phyloP scores from a whole-genome alignment of 352 stramenopile species.

The Pythium angustatum region DNA sequence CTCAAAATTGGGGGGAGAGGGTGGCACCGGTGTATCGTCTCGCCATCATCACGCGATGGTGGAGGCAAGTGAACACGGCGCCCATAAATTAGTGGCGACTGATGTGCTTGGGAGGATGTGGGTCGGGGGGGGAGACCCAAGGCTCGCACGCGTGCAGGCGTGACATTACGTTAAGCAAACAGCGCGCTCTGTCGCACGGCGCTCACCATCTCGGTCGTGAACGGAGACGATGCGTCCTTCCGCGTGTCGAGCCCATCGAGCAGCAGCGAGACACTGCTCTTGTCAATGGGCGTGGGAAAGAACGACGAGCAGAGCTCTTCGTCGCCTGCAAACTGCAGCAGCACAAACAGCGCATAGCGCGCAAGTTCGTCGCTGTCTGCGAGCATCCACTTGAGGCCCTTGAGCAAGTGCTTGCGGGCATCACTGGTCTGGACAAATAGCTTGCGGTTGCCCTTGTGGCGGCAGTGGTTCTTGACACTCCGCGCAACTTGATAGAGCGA shows the following conservation, averaged over 20 bases:
- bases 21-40: neutral
- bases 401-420: constrained; percentile 43
- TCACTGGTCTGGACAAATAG: constrained; percentile 43
- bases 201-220: constrained; percentile 54
- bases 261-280: constrained; percentile 56
- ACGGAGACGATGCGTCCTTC: constrained; percentile 37
- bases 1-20: constrained; percentile 35
- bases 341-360: constrained; percentile 68
- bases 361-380: constrained; percentile 50
- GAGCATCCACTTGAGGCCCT: constrained; percentile 69
- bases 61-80: constrained; percentile 6
- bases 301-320: constrained; percentile 35
- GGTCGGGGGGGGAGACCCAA: constrained; percentile 1
- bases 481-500: constrained; percentile 65
- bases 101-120: too few species aligned
- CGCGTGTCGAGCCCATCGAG: constrained; percentile 39
- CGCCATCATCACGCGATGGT: constrained; percentile 8
- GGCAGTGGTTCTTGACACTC: constrained; percentile 68
- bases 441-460: constrained; percentile 69
- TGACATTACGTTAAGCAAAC: constrained; percentile 44
- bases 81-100: constrained; percentile 29
- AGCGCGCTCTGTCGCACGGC: constrained; percentile 62
- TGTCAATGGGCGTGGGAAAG: constrained; percentile 60
- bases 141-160: constrained; percentile 7
- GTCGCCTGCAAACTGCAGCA: constrained; percentile 60